Evolutionary conservation across 2,329 filamentous ascomycete species (phyloP), one percentile per base, ranked within the genome.

Genomic region (Colletotrichum noveboracense): DNA sequence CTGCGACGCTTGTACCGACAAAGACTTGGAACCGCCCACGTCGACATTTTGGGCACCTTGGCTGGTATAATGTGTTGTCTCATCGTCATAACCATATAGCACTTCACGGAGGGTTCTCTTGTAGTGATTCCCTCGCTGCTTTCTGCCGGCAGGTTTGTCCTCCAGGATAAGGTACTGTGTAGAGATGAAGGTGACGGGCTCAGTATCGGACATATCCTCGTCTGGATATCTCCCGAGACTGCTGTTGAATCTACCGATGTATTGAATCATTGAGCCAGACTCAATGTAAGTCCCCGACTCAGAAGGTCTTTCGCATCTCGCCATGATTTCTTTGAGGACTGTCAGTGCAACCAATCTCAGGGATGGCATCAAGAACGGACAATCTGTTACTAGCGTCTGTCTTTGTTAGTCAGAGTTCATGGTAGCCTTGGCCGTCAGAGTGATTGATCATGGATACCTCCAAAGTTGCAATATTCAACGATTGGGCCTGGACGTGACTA

Each of bases 381-480:
- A 71, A 36, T 66, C 60, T 55, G 36, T 12, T 13, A 71, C 38
- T 6, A 66, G 60, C 21, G 36, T 38, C 68, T 66, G 26, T 60
- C 24, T 28, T 28, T 60, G 56, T 32, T 28, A 32, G 26, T 32
- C 56, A 16, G 43, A 66, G 68, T 71, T 66, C 30, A 82, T n/a
- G 8, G 8, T 43, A 3, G 16, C 18, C 2, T 43, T 43, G 52
- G 24, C 52, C n/a, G 6, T 24, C 3, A 24, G 7, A 24, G 52
- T 26, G 9, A 24, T 7, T 14, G 10, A 10, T 21, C 10, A n/a
- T 4, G 38, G 16, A 30, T 66, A 56, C 69, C 60, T 71, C 30
- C 12, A 66, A 43, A 24, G 60, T 58, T 8, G 4, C 13, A 18
- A 66, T 30, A 16, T 71, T 71, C 30, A 71, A 65, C 7, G 43